Conservation (phyloP, 2,329 filamentous ascomycete species). For the Penicillium verrucosum region DNA sequence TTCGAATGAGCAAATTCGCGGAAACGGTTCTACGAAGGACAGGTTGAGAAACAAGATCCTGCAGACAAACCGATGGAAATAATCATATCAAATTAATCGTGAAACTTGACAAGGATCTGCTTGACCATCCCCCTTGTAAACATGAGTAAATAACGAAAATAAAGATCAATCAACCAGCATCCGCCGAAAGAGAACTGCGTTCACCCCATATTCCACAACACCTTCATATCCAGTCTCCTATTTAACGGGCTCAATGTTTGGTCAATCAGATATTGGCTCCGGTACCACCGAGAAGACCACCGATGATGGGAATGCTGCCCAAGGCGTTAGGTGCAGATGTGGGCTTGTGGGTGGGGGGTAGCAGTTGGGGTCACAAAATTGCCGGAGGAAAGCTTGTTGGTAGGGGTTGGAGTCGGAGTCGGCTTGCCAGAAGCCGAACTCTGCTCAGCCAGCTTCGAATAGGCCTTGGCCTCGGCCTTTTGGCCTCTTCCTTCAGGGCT, state of each 20-base stretch:
- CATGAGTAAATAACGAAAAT: neutral
- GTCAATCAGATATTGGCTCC: conserved; percentile 14
- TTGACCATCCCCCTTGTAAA: neutral
- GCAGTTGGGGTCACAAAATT: conserved; percentile 22
- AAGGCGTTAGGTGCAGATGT: conserved; percentile 19
- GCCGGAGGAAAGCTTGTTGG: conserved; percentile 19
- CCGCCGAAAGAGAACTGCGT: neutral
- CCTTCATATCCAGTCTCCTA: too few species aligned
- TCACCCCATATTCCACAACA: neutral
- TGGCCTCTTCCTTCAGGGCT: conserved; percentile 7
- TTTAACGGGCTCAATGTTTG: neutral
- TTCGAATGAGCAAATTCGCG: neutral
- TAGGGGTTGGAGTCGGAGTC: conserved; percentile 4
- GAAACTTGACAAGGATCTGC: neutral
- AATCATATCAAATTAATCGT: neutral
- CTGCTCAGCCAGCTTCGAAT: conserved; percentile 1
- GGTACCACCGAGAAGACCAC: conserved; percentile 19
- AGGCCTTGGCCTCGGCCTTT: conserved; percentile 4
- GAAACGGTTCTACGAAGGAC: neutral
- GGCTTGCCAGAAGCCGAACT: neutral
- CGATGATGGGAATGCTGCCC: conserved; percentile 24
- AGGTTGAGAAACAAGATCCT: neutral
- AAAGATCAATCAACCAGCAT: neutral
- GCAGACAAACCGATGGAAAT: neutral
- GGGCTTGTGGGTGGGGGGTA: conserved; percentile 11